phyloP scores from a whole-genome alignment of 768 basidiomycete species.

The Clitopilus passeckerianus region DNA sequence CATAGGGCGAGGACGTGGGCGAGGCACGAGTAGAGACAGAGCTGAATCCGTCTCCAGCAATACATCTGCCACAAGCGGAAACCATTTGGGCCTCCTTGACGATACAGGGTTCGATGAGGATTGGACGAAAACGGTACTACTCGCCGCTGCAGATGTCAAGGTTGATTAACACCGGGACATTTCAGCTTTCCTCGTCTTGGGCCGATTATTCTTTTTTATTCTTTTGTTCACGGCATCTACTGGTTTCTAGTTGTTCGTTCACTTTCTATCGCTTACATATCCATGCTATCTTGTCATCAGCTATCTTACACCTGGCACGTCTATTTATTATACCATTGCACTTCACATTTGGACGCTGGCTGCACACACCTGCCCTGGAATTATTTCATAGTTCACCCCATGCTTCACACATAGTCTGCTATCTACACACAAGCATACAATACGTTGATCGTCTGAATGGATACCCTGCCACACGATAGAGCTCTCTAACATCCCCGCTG shows the following conservation, averaged over 20 bases:
- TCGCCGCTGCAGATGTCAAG: slow-evolving; percentile 63
- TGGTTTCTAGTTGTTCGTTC: neutral
- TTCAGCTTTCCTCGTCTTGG: neutral
- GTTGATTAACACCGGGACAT: slow-evolving; percentile 10
- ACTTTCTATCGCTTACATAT: neutral
- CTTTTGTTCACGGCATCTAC: too few species aligned
- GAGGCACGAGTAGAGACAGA: neutral
- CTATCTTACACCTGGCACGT: neutral
- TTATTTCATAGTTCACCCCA: neutral
- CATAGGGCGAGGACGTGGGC: neutral
- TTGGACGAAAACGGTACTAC: slow-evolving; percentile 71
- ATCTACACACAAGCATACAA: neutral
- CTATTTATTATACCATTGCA: neutral
- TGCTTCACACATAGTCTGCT: neutral
- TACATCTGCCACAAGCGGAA: slow-evolving; percentile 31
- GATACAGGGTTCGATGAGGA: slow-evolving; percentile 50
- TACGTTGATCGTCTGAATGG: neutral
- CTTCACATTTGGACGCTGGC: neutral
- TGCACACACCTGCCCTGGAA: neutral
- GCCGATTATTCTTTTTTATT: too few species aligned
- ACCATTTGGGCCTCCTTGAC: slow-evolving; percentile 41
- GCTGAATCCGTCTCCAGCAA: slow-evolving; percentile 14
- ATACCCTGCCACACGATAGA: slow-evolving; percentile 11
- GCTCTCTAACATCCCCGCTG: slow-evolving; percentile 29
- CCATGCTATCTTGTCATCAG: neutral